phyloP scores from a whole-genome alignment of 352 stramenopile species.

The Phytophthora ohioensis region DNA sequence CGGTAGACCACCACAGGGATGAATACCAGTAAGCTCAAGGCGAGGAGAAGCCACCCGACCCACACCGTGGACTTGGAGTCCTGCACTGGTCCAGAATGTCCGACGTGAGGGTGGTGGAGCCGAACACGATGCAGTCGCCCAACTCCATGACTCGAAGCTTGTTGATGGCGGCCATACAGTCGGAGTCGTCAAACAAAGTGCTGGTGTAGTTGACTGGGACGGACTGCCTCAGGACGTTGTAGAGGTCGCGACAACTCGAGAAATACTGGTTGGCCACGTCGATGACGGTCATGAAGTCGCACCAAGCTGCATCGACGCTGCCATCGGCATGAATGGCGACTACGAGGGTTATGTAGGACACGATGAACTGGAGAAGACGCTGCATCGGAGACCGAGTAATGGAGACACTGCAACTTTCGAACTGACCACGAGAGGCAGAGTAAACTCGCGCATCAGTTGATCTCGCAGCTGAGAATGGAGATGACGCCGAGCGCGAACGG shows the following conservation, averaged over 20 bases:
- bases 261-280: slow-evolving; percentile 39
- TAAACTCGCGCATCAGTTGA: not conserved
- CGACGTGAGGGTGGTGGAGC: slow-evolving; percentile 27
- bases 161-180: slow-evolving; percentile 34
- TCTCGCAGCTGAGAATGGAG: slow-evolving; percentile 3
- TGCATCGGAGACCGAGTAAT: slow-evolving; percentile 2
- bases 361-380: slow-evolving; percentile 24
- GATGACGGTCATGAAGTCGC: slow-evolving; percentile 36
- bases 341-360: slow-evolving; percentile 17
- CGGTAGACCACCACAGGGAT: slow-evolving; percentile 24
- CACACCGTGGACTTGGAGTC: slow-evolving; percentile 6
- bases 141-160: slow-evolving; percentile 28
- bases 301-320: slow-evolving; percentile 1
- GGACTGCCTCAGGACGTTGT: slow-evolving; percentile 41
- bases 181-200: slow-evolving; percentile 24
- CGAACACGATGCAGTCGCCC: slow-evolving; percentile 44
- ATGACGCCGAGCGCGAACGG: too few relatives aligned
- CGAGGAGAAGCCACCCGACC: slow-evolving; percentile 19
- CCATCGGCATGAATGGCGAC: slow-evolving; percentile 4
- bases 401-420: slow-evolving; percentile 2
- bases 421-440: slow-evolving; percentile 2
- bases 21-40: slow-evolving; percentile 16
- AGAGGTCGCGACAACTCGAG: slow-evolving; percentile 29
- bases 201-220: slow-evolving; percentile 38
- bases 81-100: slow-evolving; percentile 41